Conservation (phyloP, 202 grass and related monocot species). For the Saccharum hybrid region DNA sequence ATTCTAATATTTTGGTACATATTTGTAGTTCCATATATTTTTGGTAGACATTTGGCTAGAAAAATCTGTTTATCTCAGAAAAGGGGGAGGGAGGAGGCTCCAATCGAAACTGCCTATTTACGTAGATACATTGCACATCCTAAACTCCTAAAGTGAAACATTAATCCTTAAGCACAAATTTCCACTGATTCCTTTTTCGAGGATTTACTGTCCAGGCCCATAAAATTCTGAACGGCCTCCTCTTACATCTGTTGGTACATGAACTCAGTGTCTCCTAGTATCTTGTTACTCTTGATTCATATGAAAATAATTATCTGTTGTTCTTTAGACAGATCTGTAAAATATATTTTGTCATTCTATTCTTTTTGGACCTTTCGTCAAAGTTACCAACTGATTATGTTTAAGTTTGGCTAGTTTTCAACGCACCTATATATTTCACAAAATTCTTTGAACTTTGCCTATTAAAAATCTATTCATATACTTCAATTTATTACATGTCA, state of each 20-base stretch:
- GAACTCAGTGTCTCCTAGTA: constrained; percentile 22
- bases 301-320: neutral
- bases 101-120: neutral
- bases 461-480: neutral
- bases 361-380: neutral
- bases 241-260: neutral
- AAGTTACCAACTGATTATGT: neutral
- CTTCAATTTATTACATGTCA: neutral
- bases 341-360: neutral
- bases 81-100: neutral
- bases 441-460: neutral
- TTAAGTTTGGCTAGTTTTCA: neutral
- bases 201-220: neutral
- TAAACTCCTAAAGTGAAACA: neutral
- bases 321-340: neutral
- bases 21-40: neutral
- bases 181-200: neutral
- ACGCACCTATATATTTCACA: neutral
- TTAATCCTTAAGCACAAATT: neutral
- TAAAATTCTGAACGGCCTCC: neutral
- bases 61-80: neutral
- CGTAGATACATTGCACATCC: neutral
- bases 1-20: constrained; percentile 5
- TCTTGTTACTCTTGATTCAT: constrained; percentile 8
- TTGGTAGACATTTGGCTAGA: neutral